These are phyloP conservation scores for Fusarium clavum DNA, from an alignment of 2,329 filamentous ascomycete species.

Conservation along the genomic window DNA sequence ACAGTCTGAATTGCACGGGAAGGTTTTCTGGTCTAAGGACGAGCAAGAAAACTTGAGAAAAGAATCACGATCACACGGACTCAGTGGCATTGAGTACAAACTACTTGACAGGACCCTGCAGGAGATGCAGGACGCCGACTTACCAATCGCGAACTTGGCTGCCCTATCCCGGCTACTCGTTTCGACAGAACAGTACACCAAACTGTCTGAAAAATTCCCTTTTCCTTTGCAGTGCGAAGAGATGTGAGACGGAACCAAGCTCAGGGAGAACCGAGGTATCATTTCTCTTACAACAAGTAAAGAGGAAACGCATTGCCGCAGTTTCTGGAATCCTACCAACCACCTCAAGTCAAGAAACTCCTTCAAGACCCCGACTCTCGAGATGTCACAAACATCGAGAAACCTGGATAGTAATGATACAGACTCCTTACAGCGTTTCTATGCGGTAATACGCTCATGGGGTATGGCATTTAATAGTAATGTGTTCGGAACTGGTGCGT, in stretches of 20 bases:
- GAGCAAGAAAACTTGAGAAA: background rate
- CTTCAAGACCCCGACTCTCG: conserved; percentile 50
- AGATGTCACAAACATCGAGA: conserved; percentile 39
- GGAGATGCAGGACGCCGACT: background rate
- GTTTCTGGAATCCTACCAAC: conserved; percentile 57
- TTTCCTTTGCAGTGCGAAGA: fast-evolving
- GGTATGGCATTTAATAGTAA: conserved; percentile 1
- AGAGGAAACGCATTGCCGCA: conserved; percentile 48
- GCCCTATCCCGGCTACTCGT: fast-evolving
- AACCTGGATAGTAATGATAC: conserved; percentile 56
- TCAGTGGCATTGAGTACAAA: background rate
- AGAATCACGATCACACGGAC: background rate
- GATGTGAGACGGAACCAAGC: background rate
- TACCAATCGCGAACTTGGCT: background rate
- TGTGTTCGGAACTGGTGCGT: fast-evolving
- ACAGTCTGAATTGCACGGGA: background rate
- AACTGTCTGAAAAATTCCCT: fast-evolving
- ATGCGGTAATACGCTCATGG: conserved; percentile 50
- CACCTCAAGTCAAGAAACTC: conserved; percentile 48
- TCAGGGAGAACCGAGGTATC: conserved; percentile 53
- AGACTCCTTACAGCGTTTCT: conserved; percentile 58
- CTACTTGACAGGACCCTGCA: background rate
- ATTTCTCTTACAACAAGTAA: conserved; percentile 46
- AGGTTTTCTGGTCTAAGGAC: background rate
- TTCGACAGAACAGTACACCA: fast-evolving